Evolutionary conservation across 108 stramenopile species (phyloP).

Genomic region (Fistulifera solaris): DNA sequence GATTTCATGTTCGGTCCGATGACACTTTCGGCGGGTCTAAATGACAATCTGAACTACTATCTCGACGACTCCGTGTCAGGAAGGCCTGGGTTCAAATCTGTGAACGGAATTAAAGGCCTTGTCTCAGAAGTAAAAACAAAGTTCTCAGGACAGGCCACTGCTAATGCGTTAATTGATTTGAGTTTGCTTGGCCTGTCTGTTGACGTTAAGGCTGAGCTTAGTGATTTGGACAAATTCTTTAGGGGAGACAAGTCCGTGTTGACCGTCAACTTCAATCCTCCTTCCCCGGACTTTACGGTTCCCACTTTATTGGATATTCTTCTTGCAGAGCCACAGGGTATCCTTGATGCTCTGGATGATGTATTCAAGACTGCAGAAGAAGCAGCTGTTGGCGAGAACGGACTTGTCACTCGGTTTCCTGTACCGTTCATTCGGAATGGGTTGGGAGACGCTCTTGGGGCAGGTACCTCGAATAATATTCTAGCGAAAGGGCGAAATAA

Average conservation of each 20-base stretch:
- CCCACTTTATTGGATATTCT: constrained; percentile 11
- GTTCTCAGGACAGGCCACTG: constrained; percentile 10
- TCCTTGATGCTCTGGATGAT: constrained; percentile 20
- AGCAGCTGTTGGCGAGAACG: constrained; percentile 13
- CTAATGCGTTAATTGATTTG: neutral
- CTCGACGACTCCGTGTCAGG: constrained; percentile 5
- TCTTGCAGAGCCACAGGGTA: constrained; percentile 11
- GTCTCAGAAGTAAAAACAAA: constrained; percentile 9
- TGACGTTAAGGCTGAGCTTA: constrained; percentile 3
- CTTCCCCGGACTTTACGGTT: neutral
- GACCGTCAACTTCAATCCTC: neutral
- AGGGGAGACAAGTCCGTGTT: no score
- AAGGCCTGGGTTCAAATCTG: neutral
- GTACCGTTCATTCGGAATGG: constrained; percentile 4
- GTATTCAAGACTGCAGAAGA: constrained; percentile 16
- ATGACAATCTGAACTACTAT: constrained; percentile 23
- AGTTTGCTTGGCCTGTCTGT: neutral
- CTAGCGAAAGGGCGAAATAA: neutral
- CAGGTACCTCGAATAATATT: neutral
- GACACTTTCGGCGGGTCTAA: constrained; percentile 11
- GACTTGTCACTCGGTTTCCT: constrained; percentile 17
- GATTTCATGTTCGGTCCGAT: constrained; percentile 12
- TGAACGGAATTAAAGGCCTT: constrained; percentile 6
- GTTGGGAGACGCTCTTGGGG: constrained; percentile 5
- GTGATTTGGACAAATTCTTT: constrained; percentile 14